Base-by-base conservation (phyloP, 352 stramenopile genomes). In the Phytophthora ramorum region DNA sequence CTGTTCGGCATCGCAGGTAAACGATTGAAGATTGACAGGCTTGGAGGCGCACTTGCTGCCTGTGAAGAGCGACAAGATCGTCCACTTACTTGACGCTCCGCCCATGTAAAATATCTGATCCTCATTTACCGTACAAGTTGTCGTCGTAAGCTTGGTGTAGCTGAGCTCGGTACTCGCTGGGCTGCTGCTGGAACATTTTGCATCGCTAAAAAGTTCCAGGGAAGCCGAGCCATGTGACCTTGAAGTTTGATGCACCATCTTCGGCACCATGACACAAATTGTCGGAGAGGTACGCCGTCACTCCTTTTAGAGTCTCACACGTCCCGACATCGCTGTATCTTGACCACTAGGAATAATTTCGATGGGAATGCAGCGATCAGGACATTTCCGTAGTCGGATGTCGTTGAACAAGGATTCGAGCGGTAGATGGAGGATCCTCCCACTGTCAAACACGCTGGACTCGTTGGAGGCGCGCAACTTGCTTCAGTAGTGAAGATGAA, bases 341-440 rank as follows among this genome's bases (percentile, higher is more conserved):
- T 48, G 38, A 20, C 28, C 45, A 61, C 53, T 12, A 61, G 53
- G 47, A 44, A 53, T 17, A 62, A 20, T 28, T 46, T 46, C 14
- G 54, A 45, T 22, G n/a, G 30, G 30, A 61, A 51, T 7, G 53
- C 53, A 40, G 20, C 38, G 12, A 4, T 8, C 22, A 58, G 37
- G 7, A 58, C 17, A 5, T 47, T 28, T 22, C 14, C 13, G 34
- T 47, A 58, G 13, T 47, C 20, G 7, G 50, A 46, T 10, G 34
- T 16, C 19, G 50, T 37, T 14, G 32, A 58, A 10, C 50, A 58
- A 14, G 32, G 10, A 45, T 34, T 24, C n/a, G 16, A 38, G n/a
- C 22, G 14, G n/a, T 47, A 38, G n/a, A 58, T 30, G 7, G 24
- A 48, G 9, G 6, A n/a, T 24, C 12, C 43, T 24, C 17, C 43